These are phyloP conservation scores for Flammula alnicola DNA, from an alignment of 1,284 basidiomycete genomes.

Conservation along the genomic window DNA sequence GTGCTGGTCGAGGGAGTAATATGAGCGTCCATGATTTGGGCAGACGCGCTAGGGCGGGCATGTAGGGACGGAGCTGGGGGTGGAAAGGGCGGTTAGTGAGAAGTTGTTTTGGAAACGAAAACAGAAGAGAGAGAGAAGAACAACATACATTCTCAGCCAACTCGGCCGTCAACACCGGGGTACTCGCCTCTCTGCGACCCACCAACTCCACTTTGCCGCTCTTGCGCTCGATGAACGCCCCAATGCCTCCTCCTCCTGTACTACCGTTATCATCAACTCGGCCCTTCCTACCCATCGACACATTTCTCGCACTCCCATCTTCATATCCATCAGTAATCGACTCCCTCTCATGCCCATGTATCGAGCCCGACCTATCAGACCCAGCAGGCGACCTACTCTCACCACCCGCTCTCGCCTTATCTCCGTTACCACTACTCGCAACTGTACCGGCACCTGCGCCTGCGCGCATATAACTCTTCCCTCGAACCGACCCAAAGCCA, in stretches of 20 bases:
- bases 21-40: slow-evolving; percentile 84
- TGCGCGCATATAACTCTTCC: too few relatives aligned
- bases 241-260: slow-evolving; percentile 28
- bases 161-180: slow-evolving; percentile 52
- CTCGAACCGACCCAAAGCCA: slow-evolving; percentile 21
- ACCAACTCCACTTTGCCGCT: slow-evolving; percentile 50
- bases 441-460: too few relatives aligned
- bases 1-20: slow-evolving; percentile 94
- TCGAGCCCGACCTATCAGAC: too few relatives aligned
- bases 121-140: not conserved
- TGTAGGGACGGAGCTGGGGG: slow-evolving; percentile 65
- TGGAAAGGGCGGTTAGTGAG: not conserved
- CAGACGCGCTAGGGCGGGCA: slow-evolving; percentile 84
- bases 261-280: not conserved
- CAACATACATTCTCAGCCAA: slow-evolving; percentile 65
- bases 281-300: not conserved
- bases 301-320: not conserved
- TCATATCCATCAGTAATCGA: too few relatives aligned
- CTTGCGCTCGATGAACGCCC: slow-evolving; percentile 49
- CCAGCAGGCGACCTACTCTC: too few relatives aligned
- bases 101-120: slow-evolving; percentile 1
- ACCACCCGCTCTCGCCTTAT: too few relatives aligned
- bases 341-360: too few relatives aligned
- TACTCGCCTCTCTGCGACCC: slow-evolving; percentile 61
- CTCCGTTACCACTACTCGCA: too few relatives aligned